Evolutionary conservation across 208 protist species (phyloP).

Genomic region (Leishmania guyanensis): DNA sequence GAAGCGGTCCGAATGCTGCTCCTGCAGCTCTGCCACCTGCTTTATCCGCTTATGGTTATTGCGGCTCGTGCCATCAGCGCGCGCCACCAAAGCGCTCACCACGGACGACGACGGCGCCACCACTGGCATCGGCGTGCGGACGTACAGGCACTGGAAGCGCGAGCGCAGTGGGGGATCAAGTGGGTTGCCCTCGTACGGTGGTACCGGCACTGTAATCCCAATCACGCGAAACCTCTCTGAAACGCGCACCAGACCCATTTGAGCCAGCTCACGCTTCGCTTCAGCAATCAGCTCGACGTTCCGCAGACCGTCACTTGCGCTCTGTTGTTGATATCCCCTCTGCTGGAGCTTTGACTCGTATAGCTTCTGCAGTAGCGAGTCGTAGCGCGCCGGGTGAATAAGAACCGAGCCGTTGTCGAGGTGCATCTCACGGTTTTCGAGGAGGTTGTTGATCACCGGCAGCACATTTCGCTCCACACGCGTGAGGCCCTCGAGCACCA

Average conservation of each 20-base stretch:
- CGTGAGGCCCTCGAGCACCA: slow-evolving; percentile 96
- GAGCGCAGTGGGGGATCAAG: slow-evolving; percentile 88
- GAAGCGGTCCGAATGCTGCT: slow-evolving; percentile 28
- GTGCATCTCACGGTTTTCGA: slow-evolving; percentile 96
- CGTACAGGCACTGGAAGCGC: slow-evolving; percentile 85
- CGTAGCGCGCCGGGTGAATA: slow-evolving; percentile 88
- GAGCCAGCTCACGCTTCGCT: slow-evolving; percentile 56
- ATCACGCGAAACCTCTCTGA: slow-evolving; percentile 94
- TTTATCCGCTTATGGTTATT: slow-evolving; percentile 12
- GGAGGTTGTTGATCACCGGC: slow-evolving; percentile 95
- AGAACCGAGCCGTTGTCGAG: slow-evolving; percentile 94
- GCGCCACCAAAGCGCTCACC: slow-evolving; percentile 6
- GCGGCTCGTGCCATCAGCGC: slow-evolving; percentile 2
- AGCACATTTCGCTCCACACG: slow-evolving; percentile 95
- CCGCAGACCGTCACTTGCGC: not conserved
- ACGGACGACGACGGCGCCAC: slow-evolving; percentile 26
- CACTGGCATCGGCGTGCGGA: slow-evolving; percentile 48
- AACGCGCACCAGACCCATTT: slow-evolving; percentile 87
- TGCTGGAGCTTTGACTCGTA: slow-evolving; percentile 30
- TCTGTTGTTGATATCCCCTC: not conserved
- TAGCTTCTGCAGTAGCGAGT: slow-evolving; percentile 71
- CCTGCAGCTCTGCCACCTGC: slow-evolving; percentile 23
- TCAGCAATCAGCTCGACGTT: slow-evolving; percentile 21
- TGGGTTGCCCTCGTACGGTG: slow-evolving; percentile 80
- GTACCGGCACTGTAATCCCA: slow-evolving; percentile 94